These are phyloP conservation scores for Globisporangium paroecandrum DNA, from an alignment of 352 stramenopile species.

Conservation along the genomic window DNA sequence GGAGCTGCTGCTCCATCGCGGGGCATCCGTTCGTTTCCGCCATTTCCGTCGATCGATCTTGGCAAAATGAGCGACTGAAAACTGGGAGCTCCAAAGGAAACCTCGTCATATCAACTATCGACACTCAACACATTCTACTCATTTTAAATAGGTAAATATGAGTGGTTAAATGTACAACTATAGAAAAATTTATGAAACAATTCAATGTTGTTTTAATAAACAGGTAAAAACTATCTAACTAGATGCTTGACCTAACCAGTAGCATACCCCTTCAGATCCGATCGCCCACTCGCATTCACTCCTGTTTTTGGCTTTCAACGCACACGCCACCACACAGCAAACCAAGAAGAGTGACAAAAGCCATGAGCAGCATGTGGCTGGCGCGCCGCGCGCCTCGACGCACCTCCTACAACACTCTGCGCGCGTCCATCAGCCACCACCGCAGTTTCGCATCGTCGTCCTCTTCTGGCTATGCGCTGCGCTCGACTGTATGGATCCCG, in stretches of 20 bases:
- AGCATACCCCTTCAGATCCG: neutral
- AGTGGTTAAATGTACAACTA: neutral
- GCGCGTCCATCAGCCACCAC: neutral
- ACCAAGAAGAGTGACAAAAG: neutral
- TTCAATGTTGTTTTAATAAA: neutral
- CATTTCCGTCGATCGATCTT: neutral
- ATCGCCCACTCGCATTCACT: neutral
- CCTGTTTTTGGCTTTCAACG: neutral
- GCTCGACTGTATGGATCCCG: constrained; percentile 63
- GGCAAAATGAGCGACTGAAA: neutral
- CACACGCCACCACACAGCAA: too few relatives aligned
- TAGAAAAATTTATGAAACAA: neutral
- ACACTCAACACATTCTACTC: neutral
- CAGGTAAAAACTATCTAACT: neutral
- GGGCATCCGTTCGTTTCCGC: neutral
- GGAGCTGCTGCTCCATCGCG: neutral
- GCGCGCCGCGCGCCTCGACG: neutral
- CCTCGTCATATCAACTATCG: neutral
- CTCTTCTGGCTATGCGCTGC: constrained; percentile 20
- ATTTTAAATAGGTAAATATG: neutral
- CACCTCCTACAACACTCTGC: neutral
- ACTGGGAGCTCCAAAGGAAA: neutral
- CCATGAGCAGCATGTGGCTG: constrained; percentile 8
- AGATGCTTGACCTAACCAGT: neutral
- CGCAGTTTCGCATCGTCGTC: neutral